Evolutionary conservation across 2,329 filamentous ascomycete species (phyloP).

Genomic region (Colletotrichum siamense): DNA sequence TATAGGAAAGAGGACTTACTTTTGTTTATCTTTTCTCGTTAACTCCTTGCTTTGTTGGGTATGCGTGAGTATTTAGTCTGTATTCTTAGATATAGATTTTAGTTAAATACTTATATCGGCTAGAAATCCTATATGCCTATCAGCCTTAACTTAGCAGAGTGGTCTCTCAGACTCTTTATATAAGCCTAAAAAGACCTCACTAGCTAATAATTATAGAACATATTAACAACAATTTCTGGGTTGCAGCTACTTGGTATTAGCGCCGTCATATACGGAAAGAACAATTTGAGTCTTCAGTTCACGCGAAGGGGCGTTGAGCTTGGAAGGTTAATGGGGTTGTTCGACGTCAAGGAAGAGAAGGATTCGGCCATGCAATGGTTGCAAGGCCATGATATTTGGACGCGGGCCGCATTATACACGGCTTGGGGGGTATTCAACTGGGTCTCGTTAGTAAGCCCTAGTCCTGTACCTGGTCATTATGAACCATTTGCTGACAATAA

Average conservation of each 20-base stretch:
- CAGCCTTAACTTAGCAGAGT: neutral
- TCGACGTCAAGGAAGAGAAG: neutral
- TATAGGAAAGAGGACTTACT: neutral
- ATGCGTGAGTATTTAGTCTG: neutral
- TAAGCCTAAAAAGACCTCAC: neutral
- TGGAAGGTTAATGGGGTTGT: neutral
- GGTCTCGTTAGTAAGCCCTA: neutral
- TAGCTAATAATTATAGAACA: neutral
- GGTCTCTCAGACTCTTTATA: neutral
- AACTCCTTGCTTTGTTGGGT: neutral
- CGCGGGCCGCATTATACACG: constrained; percentile 24
- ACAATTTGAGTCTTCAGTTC: neutral
- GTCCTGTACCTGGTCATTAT: too few relatives aligned
- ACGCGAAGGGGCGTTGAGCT: neutral
- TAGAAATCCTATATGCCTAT: constrained; percentile 1
- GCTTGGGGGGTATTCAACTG: constrained; percentile 33
- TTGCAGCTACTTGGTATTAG: neutral
- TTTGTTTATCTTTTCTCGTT: neutral
- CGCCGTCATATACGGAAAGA: neutral
- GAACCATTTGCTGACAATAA: neutral
- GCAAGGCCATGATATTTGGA: neutral
- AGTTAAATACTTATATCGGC: neutral
- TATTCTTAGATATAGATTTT: rapidly evolving
- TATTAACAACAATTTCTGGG: neutral
- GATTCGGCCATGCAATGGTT: neutral